Evolutionary conservation across 495 filamentous ascomycete species (phyloP), one percentile per base, ranked within the genome.

Genomic region (Penicillium waksmanii): DNA sequence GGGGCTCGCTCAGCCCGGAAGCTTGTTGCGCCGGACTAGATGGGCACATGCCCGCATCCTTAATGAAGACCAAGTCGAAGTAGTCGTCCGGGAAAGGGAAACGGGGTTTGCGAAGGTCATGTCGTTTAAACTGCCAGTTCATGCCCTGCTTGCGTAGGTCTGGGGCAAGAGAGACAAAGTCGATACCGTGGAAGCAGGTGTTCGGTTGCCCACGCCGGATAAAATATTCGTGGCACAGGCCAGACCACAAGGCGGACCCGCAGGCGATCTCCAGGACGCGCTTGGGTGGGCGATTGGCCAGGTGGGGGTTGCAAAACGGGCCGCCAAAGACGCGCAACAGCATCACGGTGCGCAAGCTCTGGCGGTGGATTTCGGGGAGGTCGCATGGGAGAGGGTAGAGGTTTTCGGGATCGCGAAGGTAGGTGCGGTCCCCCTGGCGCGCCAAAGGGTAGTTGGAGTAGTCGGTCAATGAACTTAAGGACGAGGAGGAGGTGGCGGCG

Each of bases 51-150:
- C 85, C 86, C 63, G 93, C 78, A 70, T 97, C 93, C 71, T 97
- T 96, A 55, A 93, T 84, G 77, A 97, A 92, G 55, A 98, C 85
- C 19, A 96, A 82, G 67, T 96, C 92, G 71, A 97, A 98, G 70
- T 92, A 89, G 21, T 82, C 85, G 58, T 93, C 90, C 5, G 85
- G 80, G 57, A 97, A 93, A 2, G 94, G 94, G 46, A 94, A 77
- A 3, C 91, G 89, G 0, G 83, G 66, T 58, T 82, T 83, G 53
- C 92, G 89, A 55, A 95, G 65, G 72, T 96, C 92, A 69, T 96
- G 92, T 72, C 91, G 91, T 49, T 95, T 86, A 66, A 96, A 96
- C 15, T 84, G 84, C 92, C 92, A 96, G 63, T 88, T 86, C 76
- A 96, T 86, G 42, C 89, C 89, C 64, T 87, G 85, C 61, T 87